Conservation (phyloP, 768 basidiomycete genomes). For the Symmetrospora coprosmae region DNA sequence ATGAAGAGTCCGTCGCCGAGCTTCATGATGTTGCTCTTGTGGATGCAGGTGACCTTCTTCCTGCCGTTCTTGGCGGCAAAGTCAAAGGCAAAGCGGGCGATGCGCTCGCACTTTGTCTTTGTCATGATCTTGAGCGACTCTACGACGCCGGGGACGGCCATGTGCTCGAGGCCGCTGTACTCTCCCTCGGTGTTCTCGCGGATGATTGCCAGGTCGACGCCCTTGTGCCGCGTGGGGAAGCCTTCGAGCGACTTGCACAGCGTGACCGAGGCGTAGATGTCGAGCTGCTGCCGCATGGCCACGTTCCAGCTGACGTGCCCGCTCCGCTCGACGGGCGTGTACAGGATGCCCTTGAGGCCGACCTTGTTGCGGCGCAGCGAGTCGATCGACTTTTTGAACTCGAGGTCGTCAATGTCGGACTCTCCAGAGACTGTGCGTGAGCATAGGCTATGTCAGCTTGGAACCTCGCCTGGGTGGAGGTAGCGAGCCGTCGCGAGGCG, state of each 20-base stretch:
- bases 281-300: constrained; percentile 97
- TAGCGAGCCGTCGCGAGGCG: no score
- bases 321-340: constrained; percentile 88
- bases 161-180: constrained; percentile 93
- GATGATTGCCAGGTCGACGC: constrained; percentile 98
- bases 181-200: constrained; percentile 99
- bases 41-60: constrained; percentile 99
- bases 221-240: constrained; percentile 82
- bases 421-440: constrained; percentile 91
- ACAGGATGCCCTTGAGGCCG: constrained; percentile 96
- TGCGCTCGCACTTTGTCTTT: constrained; percentile 84
- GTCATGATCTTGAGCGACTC: constrained; percentile 97
- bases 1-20: constrained; percentile 94
- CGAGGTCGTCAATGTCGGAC: constrained; percentile 79
- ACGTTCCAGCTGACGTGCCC: constrained; percentile 99
- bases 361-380: constrained; percentile 93
- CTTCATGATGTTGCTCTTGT: constrained; percentile 99
- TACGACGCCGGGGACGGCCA: constrained; percentile 89
- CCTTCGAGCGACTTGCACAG: constrained; percentile 96
- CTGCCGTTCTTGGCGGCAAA: constrained; percentile 96
- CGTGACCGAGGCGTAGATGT: constrained; percentile 97
- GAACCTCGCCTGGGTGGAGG: no score
- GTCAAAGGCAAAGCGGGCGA: constrained; percentile 93
- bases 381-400: constrained; percentile 97
- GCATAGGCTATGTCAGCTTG: no score